Evolutionary conservation across 2,329 filamentous ascomycete genomes (phyloP).

Genomic region (Exophiala aquamarina): DNA sequence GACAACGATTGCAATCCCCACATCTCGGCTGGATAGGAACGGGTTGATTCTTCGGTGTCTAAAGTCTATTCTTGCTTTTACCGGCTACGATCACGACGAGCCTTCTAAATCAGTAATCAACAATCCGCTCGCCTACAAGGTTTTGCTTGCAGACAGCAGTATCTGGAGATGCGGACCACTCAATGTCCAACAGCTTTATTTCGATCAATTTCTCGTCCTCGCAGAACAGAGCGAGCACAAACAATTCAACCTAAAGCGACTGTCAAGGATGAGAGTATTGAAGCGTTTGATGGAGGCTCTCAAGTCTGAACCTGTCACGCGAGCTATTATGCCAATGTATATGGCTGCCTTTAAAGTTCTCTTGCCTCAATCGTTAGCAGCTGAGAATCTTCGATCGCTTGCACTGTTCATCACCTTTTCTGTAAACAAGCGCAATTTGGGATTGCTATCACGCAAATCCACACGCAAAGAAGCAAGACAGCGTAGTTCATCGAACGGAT

Average conservation of each 20-base stretch:
- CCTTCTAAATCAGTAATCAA: slow-evolving; percentile 89
- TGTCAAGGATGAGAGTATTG: slow-evolving; percentile 87
- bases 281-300: slow-evolving; percentile 87
- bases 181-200: slow-evolving; percentile 83
- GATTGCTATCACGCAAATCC: slow-evolving; percentile 48
- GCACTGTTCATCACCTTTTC: slow-evolving; percentile 93
- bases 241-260: slow-evolving; percentile 83
- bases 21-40: slow-evolving; percentile 47
- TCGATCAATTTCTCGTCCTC: slow-evolving; percentile 87
- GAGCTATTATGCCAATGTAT: slow-evolving; percentile 72
- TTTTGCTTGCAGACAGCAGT: slow-evolving; percentile 88
- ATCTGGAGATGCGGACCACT: slow-evolving; percentile 81
- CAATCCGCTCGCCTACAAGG: slow-evolving; percentile 90
- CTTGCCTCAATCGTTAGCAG: slow-evolving; percentile 75
- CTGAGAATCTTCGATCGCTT: slow-evolving; percentile 80
- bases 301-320: slow-evolving; percentile 76
- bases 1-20: slow-evolving; percentile 28
- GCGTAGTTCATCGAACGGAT: slow-evolving; percentile 26
- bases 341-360: slow-evolving; percentile 76
- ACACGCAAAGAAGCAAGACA: slow-evolving; percentile 34
- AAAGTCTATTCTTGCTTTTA: slow-evolving; percentile 75
- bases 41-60: slow-evolving; percentile 62
- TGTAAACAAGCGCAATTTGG: slow-evolving; percentile 64
- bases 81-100: slow-evolving; percentile 79
- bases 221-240: slow-evolving; percentile 87